Base-by-base conservation (phyloP, 2,329 filamentous ascomycete species). In the Microdochium nivale region DNA sequence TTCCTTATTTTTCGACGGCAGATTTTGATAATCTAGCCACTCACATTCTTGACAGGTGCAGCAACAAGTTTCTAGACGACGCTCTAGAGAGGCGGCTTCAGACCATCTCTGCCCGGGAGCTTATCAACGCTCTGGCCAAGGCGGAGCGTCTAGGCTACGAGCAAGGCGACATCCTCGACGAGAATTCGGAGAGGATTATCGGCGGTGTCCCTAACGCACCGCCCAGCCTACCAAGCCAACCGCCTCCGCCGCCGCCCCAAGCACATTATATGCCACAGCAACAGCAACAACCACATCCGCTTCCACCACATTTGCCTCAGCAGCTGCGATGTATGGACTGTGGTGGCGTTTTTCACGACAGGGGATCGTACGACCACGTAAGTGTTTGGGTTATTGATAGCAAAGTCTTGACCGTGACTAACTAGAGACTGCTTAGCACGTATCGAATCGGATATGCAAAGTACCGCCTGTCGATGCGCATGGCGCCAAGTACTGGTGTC, bases 61-160 rank as follows among this genome's bases (percentile, higher is more conserved):
- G 76, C 55, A 63, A 74, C 30, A 52, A 56, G 1, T 80, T 83
- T 51, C 68, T 82, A 1, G 79, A 81, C 58, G 71, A 67, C 51
- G 77, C 72, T 3, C 59, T 83, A n/a, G 73, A 75, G 19, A 67
- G 64, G 51, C 75, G 79, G 0, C 67, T 83, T 3, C 68, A 70
- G 47, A 79, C 76, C 1, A 81, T 83, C 49, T 71, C 73, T 10
- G 78, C 77, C 1, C 72, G 76, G 25, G 70, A 74, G 14, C 70
- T 83, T 2, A 75, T 83, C 50, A 81, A 81, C 52, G 76, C 78
- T 14, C 69, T 83, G 21, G 79, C 79, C 2, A 69, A 73, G 33
- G 78, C 79, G 1, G 77, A 80, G 57, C 76, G 80, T 2, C 70
- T 83, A 0, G 80, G 80, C 2, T 83, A 82, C 51, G 73, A 80